Evolutionary conservation across 768 basidiomycete species (phyloP).

Genomic region (Tricholoma matsutake): DNA sequence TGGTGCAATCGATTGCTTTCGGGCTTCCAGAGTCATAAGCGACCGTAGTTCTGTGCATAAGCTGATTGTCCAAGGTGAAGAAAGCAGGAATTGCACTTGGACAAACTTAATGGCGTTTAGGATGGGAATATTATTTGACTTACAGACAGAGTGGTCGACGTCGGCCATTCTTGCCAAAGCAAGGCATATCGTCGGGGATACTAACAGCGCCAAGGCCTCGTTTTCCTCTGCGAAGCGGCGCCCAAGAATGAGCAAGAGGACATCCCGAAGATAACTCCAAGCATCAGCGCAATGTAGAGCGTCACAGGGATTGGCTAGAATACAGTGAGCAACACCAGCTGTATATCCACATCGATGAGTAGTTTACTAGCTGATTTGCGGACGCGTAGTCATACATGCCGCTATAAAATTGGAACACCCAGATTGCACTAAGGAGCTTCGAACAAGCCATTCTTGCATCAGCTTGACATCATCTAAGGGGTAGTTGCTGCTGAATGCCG

Average conservation of each 20-base stretch:
- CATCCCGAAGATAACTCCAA: slow-evolving; percentile 53
- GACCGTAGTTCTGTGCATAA: slow-evolving; percentile 38
- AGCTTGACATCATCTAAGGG: slow-evolving; percentile 7
- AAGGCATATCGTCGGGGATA: slow-evolving; percentile 47
- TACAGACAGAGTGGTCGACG: slow-evolving; percentile 23
- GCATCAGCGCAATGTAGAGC: slow-evolving; percentile 45
- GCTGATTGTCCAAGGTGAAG: slow-evolving; percentile 51
- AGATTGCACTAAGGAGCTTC: slow-evolving; percentile 30
- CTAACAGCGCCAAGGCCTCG: slow-evolving; percentile 48
- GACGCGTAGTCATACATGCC: slow-evolving; percentile 30
- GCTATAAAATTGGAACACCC: slow-evolving; percentile 32
- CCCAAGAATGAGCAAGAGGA: slow-evolving; percentile 45
- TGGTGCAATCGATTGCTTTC: slow-evolving; percentile 7
- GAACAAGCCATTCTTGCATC: slow-evolving; percentile 32
- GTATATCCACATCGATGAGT: not conserved
- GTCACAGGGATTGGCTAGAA: slow-evolving; percentile 30
- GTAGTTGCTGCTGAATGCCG: slow-evolving; percentile 21
- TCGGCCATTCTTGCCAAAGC: slow-evolving; percentile 42
- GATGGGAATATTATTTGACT: slow-evolving; percentile 6
- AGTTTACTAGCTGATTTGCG: not conserved
- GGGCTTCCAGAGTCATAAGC: slow-evolving; percentile 16
- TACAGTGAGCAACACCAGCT: slow-evolving; percentile 49
- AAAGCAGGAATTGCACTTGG: slow-evolving; percentile 26
- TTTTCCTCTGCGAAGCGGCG: slow-evolving; percentile 43
- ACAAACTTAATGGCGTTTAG: not conserved